Percentiles rank a stretch among this genome's conserved stretches.
These are phyloP conservation scores for Gymnopus androsaceus DNA, from an alignment of 1,284 basidiomycete species.

Conservation along the genomic window DNA sequence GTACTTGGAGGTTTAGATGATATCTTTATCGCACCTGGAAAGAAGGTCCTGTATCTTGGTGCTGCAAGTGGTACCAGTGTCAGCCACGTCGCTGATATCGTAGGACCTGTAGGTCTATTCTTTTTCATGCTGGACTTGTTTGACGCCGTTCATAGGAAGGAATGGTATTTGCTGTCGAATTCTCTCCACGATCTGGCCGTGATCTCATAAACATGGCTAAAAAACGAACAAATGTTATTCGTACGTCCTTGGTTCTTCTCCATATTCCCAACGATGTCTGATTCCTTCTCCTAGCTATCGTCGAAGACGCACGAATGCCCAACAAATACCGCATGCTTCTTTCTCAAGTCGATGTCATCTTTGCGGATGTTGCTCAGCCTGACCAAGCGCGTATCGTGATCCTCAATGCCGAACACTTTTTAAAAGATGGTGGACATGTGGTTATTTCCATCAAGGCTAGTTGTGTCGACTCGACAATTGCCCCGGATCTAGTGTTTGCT, in stretches of 20 bases:
- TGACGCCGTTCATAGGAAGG: slow-evolving; percentile 68
- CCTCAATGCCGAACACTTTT: slow-evolving; percentile 93
- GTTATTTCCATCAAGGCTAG: slow-evolving; percentile 99
- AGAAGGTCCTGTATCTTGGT: slow-evolving; percentile 97
- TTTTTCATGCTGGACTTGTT: slow-evolving; percentile 16
- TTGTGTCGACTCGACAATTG: slow-evolving; percentile 95
- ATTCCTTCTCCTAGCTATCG: slow-evolving; percentile 76
- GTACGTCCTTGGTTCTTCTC: slow-evolving; percentile 49
- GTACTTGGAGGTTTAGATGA: slow-evolving; percentile 94
- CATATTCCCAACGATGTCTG: slow-evolving; percentile 1
- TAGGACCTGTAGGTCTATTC: slow-evolving; percentile 77
- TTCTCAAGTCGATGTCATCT: slow-evolving; percentile 92
- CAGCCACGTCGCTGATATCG: slow-evolving; percentile 97
- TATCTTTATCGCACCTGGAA: slow-evolving; percentile 92
- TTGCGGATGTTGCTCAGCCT: slow-evolving; percentile 97
- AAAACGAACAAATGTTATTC: slow-evolving; percentile 98
- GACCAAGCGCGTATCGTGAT: slow-evolving; percentile 97
- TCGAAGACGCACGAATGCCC: slow-evolving; percentile 95
- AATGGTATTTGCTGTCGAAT: slow-evolving; percentile 97
- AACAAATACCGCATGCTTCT: slow-evolving; percentile 96
- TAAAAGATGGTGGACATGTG: slow-evolving; percentile 91
- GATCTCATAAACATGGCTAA: slow-evolving; percentile 99
- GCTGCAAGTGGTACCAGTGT: slow-evolving; percentile 97
- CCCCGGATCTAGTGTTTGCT: slow-evolving; percentile 90
- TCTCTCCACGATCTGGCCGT: slow-evolving; percentile 94